These are phyloP conservation scores for Comarum palustre DNA, from an alignment of 306 rosid species.

Conservation along the genomic window DNA sequence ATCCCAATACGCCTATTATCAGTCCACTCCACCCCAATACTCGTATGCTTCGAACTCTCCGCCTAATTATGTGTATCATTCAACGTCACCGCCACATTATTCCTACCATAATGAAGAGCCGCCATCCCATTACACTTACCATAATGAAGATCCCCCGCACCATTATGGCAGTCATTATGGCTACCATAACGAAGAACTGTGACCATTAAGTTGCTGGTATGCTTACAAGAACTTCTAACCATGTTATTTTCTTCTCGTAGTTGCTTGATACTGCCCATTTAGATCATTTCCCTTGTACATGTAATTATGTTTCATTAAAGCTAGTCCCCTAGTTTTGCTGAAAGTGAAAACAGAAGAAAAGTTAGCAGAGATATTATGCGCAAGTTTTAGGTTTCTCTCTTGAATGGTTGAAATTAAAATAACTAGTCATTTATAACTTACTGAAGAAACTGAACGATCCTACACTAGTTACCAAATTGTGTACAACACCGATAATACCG, in stretches of 20 bases:
- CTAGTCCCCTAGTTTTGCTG: constrained; percentile 14
- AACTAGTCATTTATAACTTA: background rate
- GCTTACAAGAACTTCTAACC: constrained; percentile 24
- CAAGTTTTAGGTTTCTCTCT: background rate
- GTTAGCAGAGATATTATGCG: background rate
- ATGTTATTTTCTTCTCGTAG: constrained; percentile 18
- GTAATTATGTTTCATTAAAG: constrained; percentile 30
- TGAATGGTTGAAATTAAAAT: background rate
- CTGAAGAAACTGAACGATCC: background rate
- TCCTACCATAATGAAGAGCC: constrained; percentile 37
- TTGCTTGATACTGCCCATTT: constrained; percentile 9
- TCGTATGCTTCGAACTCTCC: constrained; percentile 26
- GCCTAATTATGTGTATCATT: constrained; percentile 23
- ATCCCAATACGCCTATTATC: constrained; percentile 43
- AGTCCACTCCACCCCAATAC: constrained; percentile 46
- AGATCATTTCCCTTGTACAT: constrained; percentile 20
- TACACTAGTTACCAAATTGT: background rate
- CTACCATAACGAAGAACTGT: constrained; percentile 51
- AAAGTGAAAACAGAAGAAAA: background rate
- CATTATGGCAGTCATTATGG: constrained; percentile 23
- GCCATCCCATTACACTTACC: background rate
- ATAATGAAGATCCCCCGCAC: background rate
- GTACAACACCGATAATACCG: background rate
- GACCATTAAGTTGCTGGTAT: constrained; percentile 21
- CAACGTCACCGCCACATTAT: constrained; percentile 29